Evolutionary conservation across 345 rosid genomes (phyloP).

Genomic region (Citrus sp.): DNA sequence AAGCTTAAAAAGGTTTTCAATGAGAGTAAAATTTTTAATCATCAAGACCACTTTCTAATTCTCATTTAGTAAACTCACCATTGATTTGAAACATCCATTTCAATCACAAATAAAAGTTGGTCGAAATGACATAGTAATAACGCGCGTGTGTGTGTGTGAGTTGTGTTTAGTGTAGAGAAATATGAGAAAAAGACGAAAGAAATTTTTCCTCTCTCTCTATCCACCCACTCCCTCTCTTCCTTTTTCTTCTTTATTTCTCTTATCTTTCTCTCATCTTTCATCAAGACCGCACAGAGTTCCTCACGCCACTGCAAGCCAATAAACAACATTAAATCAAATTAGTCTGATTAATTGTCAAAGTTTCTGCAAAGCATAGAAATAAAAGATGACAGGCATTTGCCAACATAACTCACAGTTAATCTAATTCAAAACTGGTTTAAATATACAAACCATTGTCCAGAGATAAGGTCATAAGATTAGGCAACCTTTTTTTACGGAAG

Average conservation of each 20-base stretch:
- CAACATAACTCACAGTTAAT: background rate
- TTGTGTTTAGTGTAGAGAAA: too few relatives aligned
- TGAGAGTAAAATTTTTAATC: background rate
- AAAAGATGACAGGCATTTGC: background rate
- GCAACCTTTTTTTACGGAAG: too few relatives aligned
- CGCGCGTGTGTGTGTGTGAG: too few relatives aligned
- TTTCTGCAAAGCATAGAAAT: background rate
- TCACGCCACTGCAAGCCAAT: background rate
- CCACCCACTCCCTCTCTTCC: too few relatives aligned
- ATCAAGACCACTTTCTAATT: background rate
- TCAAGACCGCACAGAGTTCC: background rate
- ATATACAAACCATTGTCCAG: too few relatives aligned
- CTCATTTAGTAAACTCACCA: accelerated
- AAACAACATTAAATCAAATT: background rate
- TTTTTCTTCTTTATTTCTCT: too few relatives aligned
- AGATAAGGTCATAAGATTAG: too few relatives aligned
- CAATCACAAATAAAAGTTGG: background rate
- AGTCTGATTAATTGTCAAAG: background rate
- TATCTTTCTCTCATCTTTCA: too few relatives aligned
- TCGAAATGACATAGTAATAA: background rate
- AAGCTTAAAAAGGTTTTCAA: too few relatives aligned
- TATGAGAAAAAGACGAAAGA: too few relatives aligned
- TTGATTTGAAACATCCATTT: too few relatives aligned
- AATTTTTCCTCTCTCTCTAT: too few relatives aligned
- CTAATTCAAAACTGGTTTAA: background rate